Base-by-base conservation (phyloP, 306 rosid genomes). In the Prunus davidiana region DNA sequence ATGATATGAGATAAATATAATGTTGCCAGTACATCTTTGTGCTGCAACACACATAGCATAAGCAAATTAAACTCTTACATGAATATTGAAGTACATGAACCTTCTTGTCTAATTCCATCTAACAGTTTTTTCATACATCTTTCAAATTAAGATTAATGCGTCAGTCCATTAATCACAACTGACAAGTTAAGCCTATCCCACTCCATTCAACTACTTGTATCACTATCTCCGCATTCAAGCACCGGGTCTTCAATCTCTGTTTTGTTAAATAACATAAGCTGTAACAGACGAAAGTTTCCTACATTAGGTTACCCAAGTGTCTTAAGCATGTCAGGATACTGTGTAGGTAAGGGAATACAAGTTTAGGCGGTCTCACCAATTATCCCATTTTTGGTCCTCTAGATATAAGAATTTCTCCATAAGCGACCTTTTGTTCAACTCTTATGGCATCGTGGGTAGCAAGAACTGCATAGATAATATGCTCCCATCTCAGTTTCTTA, bases 371-470 rank as follows among this genome's bases (percentile, higher is more conserved):
- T 27, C 58, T 69, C 22, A 84, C 87, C 85, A 81, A 32, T 5
- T 52, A 71, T 90, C 91, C 91, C 93, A 92, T 82, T 61, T 80
- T 87, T 62, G 86, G 64, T 77, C 97, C 97, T 89, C 79, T 88
- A 3, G 88, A 83, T 47, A 95, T 84, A 60, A 89, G 83, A 76
- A 95, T 90, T 69, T 89, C 93, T 32, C 86, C 89, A 52, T 79
- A 95, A 6, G 96, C 54, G n/a, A 34, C 76, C 58, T 52, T 60
- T 64, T 92, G 97, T 47, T 89, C 76, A 6, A 92, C 96, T 88
- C 69, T 82, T 30, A 92, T 46, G 50, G 71, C 80, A 69, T 79
- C 87, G 1, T 89, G 84, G 72, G 92, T 83, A 69, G 91, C 91
- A 72, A 92, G 88, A 73, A 95, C 97, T 88, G 65, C 69, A 55